A percentile compares a stretch with the other conserved stretches of the same genome.
Evolutionary conservation across 306 rosid species (phyloP).

Genomic region (Cucumis melo): DNA sequence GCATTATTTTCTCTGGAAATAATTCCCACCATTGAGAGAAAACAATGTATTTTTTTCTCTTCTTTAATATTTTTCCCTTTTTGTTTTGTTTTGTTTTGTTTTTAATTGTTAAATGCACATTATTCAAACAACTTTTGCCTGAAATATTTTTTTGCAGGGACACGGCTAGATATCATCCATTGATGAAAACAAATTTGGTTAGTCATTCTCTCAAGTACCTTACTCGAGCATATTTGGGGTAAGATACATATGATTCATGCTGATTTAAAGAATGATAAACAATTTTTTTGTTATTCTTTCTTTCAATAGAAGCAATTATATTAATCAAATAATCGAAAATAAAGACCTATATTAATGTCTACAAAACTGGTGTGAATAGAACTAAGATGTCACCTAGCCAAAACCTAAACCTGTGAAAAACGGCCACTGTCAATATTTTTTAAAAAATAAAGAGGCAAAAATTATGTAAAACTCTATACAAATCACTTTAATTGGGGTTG

Average conservation of each 20-base stretch:
- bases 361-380: neutral
- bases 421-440: neutral
- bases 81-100: neutral
- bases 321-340: neutral
- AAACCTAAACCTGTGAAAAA: neutral
- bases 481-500: neutral
- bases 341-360: neutral
- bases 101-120: neutral
- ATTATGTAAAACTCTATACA: neutral
- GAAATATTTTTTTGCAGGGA: constrained; percentile 38
- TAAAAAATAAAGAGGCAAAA: neutral
- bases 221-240: constrained; percentile 67
- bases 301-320: neutral
- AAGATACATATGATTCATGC: constrained; percentile 20
- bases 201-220: constrained; percentile 86
- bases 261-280: neutral
- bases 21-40: neutral
- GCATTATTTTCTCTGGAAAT: neutral
- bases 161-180: constrained; percentile 62
- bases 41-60: neutral
- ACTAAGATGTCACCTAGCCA: neutral
- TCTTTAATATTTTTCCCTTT: neutral
- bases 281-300: too few species aligned
- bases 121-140: neutral
- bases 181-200: constrained; percentile 72